Evolutionary conservation across 352 stramenopile species (phyloP), one percentile per base, ranked within the genome.

Genomic region (Phytophthora podocarpi): DNA sequence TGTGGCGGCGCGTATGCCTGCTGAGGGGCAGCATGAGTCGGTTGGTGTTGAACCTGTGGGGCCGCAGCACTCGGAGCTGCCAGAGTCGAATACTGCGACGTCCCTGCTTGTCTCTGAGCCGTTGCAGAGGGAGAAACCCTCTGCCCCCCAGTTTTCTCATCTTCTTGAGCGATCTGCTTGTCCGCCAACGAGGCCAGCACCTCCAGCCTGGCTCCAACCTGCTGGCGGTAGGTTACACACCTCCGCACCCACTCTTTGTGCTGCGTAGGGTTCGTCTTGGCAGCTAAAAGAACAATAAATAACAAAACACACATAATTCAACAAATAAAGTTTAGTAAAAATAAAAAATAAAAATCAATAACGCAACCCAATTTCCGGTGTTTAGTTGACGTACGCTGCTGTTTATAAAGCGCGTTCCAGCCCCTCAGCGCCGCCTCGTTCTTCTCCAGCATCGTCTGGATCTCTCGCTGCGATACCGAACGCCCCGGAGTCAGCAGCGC

Each of bases 391-490:
- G 42, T 76, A 95, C 86, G 86, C 36, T 93, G 75, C 51, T 91
- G 82, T 18, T 85, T 75, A 35, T 92, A 79, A 21, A 95, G 78
- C 34, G 69, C 66, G 9, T 82, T 89, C 86, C 86, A 95, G 30
- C 74, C 77, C 36, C 78, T 80, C 3, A 95, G 50, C n/a, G 83
- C 82, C 15, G 74, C 70, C 53, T 95, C 86, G 58, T 95, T 95
- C 67, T 93, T 93, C 56, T 95, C 84, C n/a, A 95, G 73, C 82
- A 93, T 90, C 34, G 66, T 62, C 53, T 95, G 84, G 7, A 95
- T 90, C 52, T 95, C 86, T 11, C 57, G 68, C 20, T 74, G 74
- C 16, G 82, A 82, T 5, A 85, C 35, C 40, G 84, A 85, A 21
- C 82, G 76, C 51, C 88, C 77, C 12, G 75, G 59, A 16, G 59